A percentile compares a stretch with the other conserved stretches of the same genome.
Evolutionary conservation across 768 basidiomycete genomes (phyloP).

Genomic region (Lanmaoa pseudosensibilis): DNA sequence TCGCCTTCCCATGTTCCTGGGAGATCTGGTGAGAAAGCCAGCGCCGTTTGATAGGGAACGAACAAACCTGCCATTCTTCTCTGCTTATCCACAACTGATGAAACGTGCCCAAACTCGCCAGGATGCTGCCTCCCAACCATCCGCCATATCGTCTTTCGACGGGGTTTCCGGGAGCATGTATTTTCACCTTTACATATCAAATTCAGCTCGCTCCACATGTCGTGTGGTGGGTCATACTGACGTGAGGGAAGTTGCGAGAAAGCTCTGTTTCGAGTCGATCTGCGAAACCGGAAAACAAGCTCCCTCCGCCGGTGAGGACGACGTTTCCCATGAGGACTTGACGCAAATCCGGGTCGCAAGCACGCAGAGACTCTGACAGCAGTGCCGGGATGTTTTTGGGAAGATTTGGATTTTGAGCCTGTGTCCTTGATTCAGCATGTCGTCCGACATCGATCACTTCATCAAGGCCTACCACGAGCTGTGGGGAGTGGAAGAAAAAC

Average conservation of each 20-base stretch:
- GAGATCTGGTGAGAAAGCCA: constrained; percentile 4
- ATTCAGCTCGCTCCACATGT: constrained; percentile 6
- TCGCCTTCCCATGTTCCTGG: constrained; percentile 80
- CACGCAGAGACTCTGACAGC: constrained; percentile 72
- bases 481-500: constrained; percentile 74
- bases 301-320: constrained; percentile 94
- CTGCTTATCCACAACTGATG: constrained; percentile 95
- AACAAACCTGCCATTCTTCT: constrained; percentile 86
- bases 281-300: constrained; percentile 78
- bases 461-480: constrained; percentile 45
- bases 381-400: constrained; percentile 77
- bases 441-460: background rate
- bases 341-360: constrained; percentile 90
- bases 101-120: constrained; percentile 95
- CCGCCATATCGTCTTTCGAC: constrained; percentile 88
- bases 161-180: constrained; percentile 89
- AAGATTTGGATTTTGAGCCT: constrained; percentile 60
- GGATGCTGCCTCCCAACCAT: constrained; percentile 95
- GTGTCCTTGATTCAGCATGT: constrained; percentile 7
- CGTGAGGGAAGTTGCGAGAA: constrained; percentile 71
- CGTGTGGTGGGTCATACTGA: constrained; percentile 39
- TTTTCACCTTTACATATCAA: constrained; percentile 65
- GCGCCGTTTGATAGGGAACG: background rate
- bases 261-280: constrained; percentile 84
- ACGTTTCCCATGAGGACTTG: constrained; percentile 90